Evolutionary conservation across 768 basidiomycete genomes (phyloP), one percentile per base, ranked within the genome.

Genomic region (Butyriboletus loyo): DNA sequence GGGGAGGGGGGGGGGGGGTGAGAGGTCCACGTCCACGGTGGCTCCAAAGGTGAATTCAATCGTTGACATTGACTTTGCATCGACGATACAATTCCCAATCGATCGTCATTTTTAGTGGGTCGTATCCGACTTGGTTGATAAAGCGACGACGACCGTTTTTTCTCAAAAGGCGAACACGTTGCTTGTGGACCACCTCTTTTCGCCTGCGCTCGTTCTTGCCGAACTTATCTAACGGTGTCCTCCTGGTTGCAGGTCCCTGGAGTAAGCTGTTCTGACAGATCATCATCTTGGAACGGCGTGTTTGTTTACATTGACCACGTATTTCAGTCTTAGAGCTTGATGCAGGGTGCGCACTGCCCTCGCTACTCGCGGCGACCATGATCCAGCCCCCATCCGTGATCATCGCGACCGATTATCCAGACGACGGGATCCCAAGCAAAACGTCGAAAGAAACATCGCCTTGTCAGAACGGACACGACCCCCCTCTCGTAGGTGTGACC

Each of bases 121-220:
- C 10, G 37, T 44, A 17, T 28, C 53, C 17, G 31, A 35, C 11
- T 52, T 45, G 35, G 51, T 52, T 37, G 24, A 55, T 66, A 19
- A 37, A 41, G 21, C 30, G 34, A 38, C 38, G 1, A 39, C 28
- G 25, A 36, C 3, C 15, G 13, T 38, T 47, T 31, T 41, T 19
- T 41, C 37, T n/a, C 42, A 1, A 35, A 65, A 87, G 85, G 83
- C 86, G 27, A 86, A 82, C 54, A 86, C 84, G 14, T 74, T 87
- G 10, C 73, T 89, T 21, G 87, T 86, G 44, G 86, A 89, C 66
- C 84, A 86, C 55, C 72, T 88, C 4, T 89, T 88, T 64, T 88
- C 84, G 35, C 86, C 85, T 15, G 78, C 81, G 9, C 73, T 89
- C 8, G 77, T 84, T 50, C 73, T 89, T 17, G 83, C 84, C 3